Percentiles rank a stretch among this genome's conserved stretches.
phyloP scores from a whole-genome alignment of 495 filamentous ascomycete genomes.

The Penicillium samsonianum region DNA sequence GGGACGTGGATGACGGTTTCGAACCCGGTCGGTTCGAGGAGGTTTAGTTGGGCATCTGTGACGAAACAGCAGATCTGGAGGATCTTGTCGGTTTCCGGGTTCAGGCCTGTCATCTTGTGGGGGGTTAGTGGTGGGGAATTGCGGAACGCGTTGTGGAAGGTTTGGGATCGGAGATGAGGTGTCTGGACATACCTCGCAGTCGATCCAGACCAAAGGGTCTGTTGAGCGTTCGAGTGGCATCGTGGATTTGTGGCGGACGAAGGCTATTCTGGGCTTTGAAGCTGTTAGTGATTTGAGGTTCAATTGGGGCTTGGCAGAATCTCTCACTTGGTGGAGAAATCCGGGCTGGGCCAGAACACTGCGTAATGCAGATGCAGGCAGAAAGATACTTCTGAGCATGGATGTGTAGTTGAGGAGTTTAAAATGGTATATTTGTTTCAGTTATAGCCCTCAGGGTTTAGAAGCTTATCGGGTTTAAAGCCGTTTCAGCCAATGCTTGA shows the following conservation, averaged over 20 bases:
- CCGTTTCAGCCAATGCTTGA: neutral
- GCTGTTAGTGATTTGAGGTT: slow-evolving; percentile 12
- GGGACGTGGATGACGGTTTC: slow-evolving; percentile 78
- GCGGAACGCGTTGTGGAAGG: neutral
- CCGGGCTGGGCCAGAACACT: slow-evolving; percentile 16
- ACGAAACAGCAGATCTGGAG: slow-evolving; percentile 93
- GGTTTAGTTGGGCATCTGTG: slow-evolving; percentile 73
- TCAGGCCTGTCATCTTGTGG: slow-evolving; percentile 91
- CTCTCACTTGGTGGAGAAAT: slow-evolving; percentile 31
- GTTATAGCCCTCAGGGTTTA: neutral
- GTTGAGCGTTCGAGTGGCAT: slow-evolving; percentile 52
- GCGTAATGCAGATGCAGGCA: slow-evolving; percentile 6
- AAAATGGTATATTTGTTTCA: neutral
- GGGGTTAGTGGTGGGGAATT: slow-evolving; percentile 12
- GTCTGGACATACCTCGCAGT: slow-evolving; percentile 69
- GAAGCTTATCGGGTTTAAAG: slow-evolving; percentile 1
- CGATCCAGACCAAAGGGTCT: slow-evolving; percentile 80
- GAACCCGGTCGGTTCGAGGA: slow-evolving; percentile 77
- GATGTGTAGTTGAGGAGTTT: neutral
- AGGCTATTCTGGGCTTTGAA: neutral
- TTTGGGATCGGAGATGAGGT: neutral
- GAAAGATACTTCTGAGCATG: slow-evolving; percentile 9
- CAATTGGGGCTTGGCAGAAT: slow-evolving; percentile 15
- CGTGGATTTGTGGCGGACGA: slow-evolving; percentile 10
- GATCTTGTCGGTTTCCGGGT: slow-evolving; percentile 76